phyloP scores from a whole-genome alignment of 805 yeast species.

The Lachancea waltii region DNA sequence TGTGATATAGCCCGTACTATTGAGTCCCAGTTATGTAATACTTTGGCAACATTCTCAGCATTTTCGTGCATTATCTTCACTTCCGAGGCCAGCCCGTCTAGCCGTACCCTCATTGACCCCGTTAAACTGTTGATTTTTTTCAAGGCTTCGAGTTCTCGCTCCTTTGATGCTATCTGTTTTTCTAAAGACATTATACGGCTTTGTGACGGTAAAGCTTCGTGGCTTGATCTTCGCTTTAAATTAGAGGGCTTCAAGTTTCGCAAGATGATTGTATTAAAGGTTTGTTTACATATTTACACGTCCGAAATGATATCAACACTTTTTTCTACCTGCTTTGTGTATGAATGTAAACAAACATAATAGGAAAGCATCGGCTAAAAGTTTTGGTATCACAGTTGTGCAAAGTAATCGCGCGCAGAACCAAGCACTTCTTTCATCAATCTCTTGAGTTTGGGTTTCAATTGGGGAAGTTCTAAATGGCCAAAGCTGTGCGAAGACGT shows the following conservation, averaged over 20 bases:
- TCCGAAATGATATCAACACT: conserved; percentile 3
- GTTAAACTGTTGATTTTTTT: conserved; percentile 25
- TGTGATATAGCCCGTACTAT: conserved; percentile 29
- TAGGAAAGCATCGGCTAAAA: background rate
- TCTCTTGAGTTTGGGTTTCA: no score
- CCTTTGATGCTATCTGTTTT: conserved; percentile 18
- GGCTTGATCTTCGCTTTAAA: background rate
- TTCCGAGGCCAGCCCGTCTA: conserved; percentile 23
- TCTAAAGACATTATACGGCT: conserved; percentile 11
- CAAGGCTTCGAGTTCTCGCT: conserved; percentile 23
- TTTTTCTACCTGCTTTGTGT: background rate
- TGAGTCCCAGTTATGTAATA: conserved; percentile 29
- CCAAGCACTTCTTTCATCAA: no score
- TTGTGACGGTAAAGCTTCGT: no score
- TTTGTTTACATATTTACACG: background rate
- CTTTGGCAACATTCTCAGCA: conserved; percentile 22
- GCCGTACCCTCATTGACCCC: conserved; percentile 22
- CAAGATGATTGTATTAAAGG: background rate
- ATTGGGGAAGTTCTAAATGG: no score
- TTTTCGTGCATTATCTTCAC: conserved; percentile 23
- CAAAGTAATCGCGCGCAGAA: no score
- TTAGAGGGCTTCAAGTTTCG: background rate
- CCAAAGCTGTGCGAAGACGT: conserved; percentile 7
- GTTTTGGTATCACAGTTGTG: no score
- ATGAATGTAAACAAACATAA: background rate